Evolutionary conservation across 352 stramenopile genomes (phyloP).

Genomic region (Globisporangium spinosum): DNA sequence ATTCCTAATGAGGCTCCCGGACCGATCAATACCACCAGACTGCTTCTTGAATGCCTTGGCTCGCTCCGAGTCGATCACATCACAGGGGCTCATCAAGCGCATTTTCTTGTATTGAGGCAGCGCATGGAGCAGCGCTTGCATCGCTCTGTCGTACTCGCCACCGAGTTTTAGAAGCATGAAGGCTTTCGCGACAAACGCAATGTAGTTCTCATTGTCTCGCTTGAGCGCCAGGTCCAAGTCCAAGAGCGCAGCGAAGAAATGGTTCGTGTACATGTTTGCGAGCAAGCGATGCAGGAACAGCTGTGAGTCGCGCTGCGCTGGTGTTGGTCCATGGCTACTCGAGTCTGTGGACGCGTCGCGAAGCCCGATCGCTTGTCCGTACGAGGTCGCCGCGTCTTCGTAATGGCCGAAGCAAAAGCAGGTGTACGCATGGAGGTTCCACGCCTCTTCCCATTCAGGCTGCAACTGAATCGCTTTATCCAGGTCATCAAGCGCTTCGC

Average conservation of each 20-base stretch:
- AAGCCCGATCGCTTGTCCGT: conserved; percentile 32
- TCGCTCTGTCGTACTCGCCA: conserved; percentile 19
- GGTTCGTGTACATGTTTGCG: conserved; percentile 24
- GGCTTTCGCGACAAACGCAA: conserved; percentile 41
- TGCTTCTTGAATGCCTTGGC: conserved; percentile 20
- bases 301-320: conserved; percentile 23
- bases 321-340: background rate
- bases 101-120: conserved; percentile 37
- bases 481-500: conserved; percentile 26
- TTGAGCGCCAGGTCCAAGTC: conserved; percentile 41
- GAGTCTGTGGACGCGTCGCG: conserved; percentile 10
- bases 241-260: conserved; percentile 21
- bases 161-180: conserved; percentile 25
- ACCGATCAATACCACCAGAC: background rate
- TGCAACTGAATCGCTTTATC: conserved; percentile 26
- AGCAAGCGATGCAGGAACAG: conserved; percentile 39
- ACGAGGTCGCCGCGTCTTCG: conserved; percentile 30
- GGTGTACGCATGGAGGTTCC: conserved; percentile 39
- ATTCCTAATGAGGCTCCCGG: conserved; percentile 11
- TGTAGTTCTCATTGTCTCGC: conserved; percentile 37
- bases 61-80: conserved; percentile 27
- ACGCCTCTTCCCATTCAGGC: conserved; percentile 37
- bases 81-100: conserved; percentile 18
- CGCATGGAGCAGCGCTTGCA: conserved; percentile 28
- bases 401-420: conserved; percentile 34